These are phyloP conservation scores for Helotiales sp. DNA, from an alignment of 2,329 filamentous ascomycete genomes.

Conservation along the genomic window DNA sequence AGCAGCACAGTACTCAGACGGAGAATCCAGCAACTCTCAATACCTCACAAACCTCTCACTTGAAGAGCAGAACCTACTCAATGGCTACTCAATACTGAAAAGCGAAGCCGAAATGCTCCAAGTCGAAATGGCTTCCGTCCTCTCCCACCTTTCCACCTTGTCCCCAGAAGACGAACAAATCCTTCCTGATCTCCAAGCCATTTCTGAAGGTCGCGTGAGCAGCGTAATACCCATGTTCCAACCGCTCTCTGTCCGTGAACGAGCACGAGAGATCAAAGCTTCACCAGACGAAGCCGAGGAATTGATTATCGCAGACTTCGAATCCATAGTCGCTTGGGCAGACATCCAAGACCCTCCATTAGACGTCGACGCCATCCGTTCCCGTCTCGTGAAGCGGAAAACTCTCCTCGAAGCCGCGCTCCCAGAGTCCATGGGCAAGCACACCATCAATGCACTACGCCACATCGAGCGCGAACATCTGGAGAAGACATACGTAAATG, in stretches of 20 bases:
- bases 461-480: constrained; percentile 4
- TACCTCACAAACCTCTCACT: background rate
- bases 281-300: background rate
- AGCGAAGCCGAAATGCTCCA: constrained; percentile 4
- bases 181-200: constrained; percentile 1
- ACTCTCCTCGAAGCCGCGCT: constrained; percentile 6
- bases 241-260: constrained; percentile 4
- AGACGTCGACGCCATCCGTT: background rate
- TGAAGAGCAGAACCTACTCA: background rate
- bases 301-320: constrained; percentile 9
- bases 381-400: constrained; percentile 6
- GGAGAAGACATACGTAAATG: constrained; percentile 8
- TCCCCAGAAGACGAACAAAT: background rate
- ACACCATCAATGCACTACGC: background rate
- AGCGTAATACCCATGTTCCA: background rate
- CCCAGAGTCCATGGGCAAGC: background rate
- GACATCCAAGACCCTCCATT: background rate
- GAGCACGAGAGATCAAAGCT: background rate
- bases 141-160: background rate
- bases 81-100: constrained; percentile 1
- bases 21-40: constrained; percentile 1
- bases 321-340: constrained; percentile 1
- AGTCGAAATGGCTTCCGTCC: constrained; percentile 1
- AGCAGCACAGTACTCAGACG: background rate
- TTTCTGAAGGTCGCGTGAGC: background rate